Evolutionary conservation across 2,329 filamentous ascomycete species (phyloP), one percentile per base, ranked within the genome.

Genomic region (Arthroderma uncinatum): DNA sequence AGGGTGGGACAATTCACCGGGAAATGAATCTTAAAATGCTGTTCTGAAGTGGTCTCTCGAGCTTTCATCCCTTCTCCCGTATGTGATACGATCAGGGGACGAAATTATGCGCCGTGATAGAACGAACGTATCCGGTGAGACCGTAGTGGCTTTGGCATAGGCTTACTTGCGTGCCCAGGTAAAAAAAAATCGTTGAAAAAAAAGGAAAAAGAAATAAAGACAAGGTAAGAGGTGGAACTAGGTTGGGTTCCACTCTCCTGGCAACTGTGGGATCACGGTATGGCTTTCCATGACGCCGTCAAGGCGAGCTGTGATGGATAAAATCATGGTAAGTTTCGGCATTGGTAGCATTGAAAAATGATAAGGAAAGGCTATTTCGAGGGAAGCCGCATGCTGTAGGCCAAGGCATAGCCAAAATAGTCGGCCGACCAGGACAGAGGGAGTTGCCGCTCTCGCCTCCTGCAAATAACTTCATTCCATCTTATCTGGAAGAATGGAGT

Each of bases 221-320:
- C 44, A 8, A 50, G 10, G 12, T 50, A 30, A 33, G 23, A 16
- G 23, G 23, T 14, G 23, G 28, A 50, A 33, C 23, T 50, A 50
- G 25, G 44, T 50, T 50, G 23, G 44, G 44, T 33, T 50, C 44
- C 44, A 50, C 44, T 50, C 44, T 50, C 28, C 28, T 50, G 44
- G 44, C 44, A 50, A 50, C 44, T 4, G 12, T 30, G 44, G 28
- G n/a, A 33, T 50, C 44, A 33, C 44, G 28, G 25, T 50, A 50
- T 50, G 44, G 44, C 44, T 50, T n/a, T 50, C 44, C 44, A 50
- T 50, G 44, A 50, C 30, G 44, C 28, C 44, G 44, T 50, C 44
- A 50, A 50, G 28, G 28, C 25, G n/a, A 33, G 44, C 23, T 28
- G 25, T 50, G 28, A 25, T 19, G 44, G 14, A 50, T n/a, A 16